Base-by-base conservation (phyloP, 1,139 yeast genomes). In the Sugiyamaella pinicola region DNA sequence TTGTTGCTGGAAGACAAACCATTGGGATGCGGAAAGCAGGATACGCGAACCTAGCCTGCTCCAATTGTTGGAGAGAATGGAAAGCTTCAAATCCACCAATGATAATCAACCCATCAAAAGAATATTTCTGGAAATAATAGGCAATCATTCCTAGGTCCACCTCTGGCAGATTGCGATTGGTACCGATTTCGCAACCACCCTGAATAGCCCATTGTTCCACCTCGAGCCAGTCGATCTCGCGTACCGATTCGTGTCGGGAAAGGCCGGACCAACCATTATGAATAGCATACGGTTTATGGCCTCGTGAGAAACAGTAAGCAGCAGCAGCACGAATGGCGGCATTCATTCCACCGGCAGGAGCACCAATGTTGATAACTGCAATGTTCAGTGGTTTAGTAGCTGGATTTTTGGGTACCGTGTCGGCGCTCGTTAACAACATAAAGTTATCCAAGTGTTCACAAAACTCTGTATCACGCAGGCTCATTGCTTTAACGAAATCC, bases 71-170 rank as follows among this genome's bases (percentile, higher is more conserved):
- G 61, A 93, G 79, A 3, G 97, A 84, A 18, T 82, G 78, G 73
- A 85, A 93, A 6, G 95, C 96, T 74, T 93, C 99, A 70, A 91
- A 93, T 1, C 99, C 99, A 62, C 99, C 99, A 62, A 93, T 84
- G 45, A 93, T 81, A 55, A 93, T 77, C 63, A 93, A 78, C 21
- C 98, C 99, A 62, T 91, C 87, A 66, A 93, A 82, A 52, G 79
- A 76, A 71, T 84, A 85, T 70, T 88, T 87, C 69, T 90, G 96
- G 74, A 93, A 83, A 70, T 89, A 85, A 73, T 80, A 91, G 1
- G 98, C 96, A 58, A 93, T 83, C 77, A 87, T 79, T 52, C 98
- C 98, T 59, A 83, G 76, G 69, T 91, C 95, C 55, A 83, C 74
- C 46, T 83, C 82, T 15, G 98, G 98, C 43, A 91, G 79, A 47